phyloP scores from a whole-genome alignment of 768 basidiomycete species.

The Pholiota molesta region DNA sequence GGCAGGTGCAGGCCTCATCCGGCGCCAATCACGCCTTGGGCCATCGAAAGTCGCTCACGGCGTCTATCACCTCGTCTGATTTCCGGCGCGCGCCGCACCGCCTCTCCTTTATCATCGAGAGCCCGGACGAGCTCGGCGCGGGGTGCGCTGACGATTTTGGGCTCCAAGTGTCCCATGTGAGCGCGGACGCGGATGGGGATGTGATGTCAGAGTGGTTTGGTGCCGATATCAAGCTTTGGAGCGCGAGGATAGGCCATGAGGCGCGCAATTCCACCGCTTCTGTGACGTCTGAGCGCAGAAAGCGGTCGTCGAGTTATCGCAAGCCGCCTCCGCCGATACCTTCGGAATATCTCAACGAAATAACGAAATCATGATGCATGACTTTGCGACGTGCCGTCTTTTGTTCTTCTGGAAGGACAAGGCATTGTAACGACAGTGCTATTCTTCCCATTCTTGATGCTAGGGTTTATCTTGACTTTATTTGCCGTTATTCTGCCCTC shows the following conservation, averaged over 20 bases:
- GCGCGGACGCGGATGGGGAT: conserved; percentile 14
- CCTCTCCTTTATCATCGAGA: conserved; percentile 36
- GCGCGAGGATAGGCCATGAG: conserved; percentile 29
- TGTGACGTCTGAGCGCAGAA: conserved; percentile 15
- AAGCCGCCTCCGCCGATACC: conserved; percentile 29
- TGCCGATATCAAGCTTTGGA: conserved; percentile 29
- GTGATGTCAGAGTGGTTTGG: conserved; percentile 18
- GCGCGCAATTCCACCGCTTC: conserved; percentile 21
- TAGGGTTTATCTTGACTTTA: too few relatives aligned
- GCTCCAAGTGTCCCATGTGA: conserved; percentile 13
- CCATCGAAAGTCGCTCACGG: conserved; percentile 10
- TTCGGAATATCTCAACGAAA: conserved; percentile 11
- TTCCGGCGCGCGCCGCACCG: conserved; percentile 19
- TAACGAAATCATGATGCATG: neutral
- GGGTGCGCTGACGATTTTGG: conserved; percentile 31
- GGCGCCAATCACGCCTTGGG: neutral
- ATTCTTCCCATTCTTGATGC: neutral
- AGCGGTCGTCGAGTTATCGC: conserved; percentile 27
- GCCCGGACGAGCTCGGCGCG: conserved; percentile 34
- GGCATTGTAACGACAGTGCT: neutral
- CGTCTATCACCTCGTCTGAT: conserved; percentile 15
- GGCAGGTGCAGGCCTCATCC: conserved; percentile 12
- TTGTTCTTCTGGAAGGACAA: neutral
- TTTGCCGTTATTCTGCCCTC: too few relatives aligned
- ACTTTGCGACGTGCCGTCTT: neutral